Evolutionary conservation across 768 basidiomycete genomes (phyloP), one percentile per base, ranked within the genome.

Genomic region (Boletus huronensis): DNA sequence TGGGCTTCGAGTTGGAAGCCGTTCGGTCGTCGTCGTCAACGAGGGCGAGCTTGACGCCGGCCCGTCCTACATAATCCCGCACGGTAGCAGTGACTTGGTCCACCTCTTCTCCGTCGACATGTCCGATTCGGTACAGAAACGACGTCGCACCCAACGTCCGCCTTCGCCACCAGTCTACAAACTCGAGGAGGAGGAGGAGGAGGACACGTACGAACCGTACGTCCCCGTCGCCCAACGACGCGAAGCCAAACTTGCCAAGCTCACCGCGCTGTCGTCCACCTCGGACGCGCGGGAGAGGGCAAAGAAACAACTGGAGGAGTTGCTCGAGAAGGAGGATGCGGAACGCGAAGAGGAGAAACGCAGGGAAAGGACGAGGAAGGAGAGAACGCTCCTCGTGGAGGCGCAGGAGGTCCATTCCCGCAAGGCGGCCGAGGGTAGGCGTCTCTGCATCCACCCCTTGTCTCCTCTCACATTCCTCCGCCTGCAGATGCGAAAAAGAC

Each of bases 391-490:
- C 45, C 74, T 99, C 47, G 70, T 93, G 64, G 94, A 97, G 69
- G 97, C 97, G 1, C 93, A 98, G 72, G 96, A 98, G 66, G 95
- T 98, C 31, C 93, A 96, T 65, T 79, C 80, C 25, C 79, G 79
- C 70, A 92, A 87, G 71, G 91, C 88, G 5, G 79, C 77, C 50
- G 90, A 96, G 75, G 89, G 93, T 91, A 50, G 43, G 74, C 65
- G 17, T 39, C 34, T 44, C 45, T 9, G 9, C 54, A 32, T 26
- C 40, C 39, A 26, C 28, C 42, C 21, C 38, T 35, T 19, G 3
- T 40, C 52, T 62, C 46, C 53, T 54, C 43, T 61, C 77, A 47
- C 38, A 26, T 49, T 49, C 35, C 9, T 6, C 9, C 26, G 23
- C 11, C 50, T 25, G 5, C 48, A 85, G 95, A 98, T 72, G 85